Evolutionary conservation across 306 rosid genomes (phyloP), one percentile per base, ranked within the genome.

Genomic region (Pterocarpus santalinus): DNA sequence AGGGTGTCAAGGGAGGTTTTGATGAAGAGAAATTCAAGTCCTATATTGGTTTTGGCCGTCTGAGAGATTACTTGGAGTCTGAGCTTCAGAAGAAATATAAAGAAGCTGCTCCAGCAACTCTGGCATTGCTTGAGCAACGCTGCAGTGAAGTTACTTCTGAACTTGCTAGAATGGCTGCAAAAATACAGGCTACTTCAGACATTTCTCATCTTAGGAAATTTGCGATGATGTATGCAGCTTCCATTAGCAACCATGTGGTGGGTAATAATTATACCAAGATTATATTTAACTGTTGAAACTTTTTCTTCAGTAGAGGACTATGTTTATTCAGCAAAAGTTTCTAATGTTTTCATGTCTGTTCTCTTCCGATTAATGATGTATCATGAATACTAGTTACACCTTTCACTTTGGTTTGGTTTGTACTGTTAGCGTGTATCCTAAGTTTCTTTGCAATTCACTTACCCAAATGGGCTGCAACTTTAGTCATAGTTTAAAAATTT

Each of bases 81-180:
- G 96, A 95, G 87, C 97, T 95, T 80, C 98, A 95, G 86, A 93
- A 89, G 88, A 91, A 92, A 81, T 95, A 93, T 88, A 95, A 95
- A 90, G 99, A 95, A 82, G 99, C 99, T 36, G 96, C 97, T 2
- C 99, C 99, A 65, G 94, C 98, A 79, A 95, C 99, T 49, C 94
- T 95, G 53, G 97, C 99, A 60, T 82, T 95, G 89, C 97, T 95
- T 53, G 99, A 95, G 88, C 97, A 95, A 76, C 97, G 99, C 68
- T 95, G 98, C 82, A 65, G 86, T 84, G 98, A 93, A 84, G 92
- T 93, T 73, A 80, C 86, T 52, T 73, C 69, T 69, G 99, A 91
- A 63, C 88, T 95, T 69, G 73, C 87, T 63, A 82, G 82, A 80
- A 83, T 95, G 91, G 97, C 90, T 62, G 78, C 91, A 8, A 91